Evolutionary conservation across 2,329 filamentous ascomycete species (phyloP), one percentile per base, ranked within the genome.

Genomic region (Aschersonia sp.): DNA sequence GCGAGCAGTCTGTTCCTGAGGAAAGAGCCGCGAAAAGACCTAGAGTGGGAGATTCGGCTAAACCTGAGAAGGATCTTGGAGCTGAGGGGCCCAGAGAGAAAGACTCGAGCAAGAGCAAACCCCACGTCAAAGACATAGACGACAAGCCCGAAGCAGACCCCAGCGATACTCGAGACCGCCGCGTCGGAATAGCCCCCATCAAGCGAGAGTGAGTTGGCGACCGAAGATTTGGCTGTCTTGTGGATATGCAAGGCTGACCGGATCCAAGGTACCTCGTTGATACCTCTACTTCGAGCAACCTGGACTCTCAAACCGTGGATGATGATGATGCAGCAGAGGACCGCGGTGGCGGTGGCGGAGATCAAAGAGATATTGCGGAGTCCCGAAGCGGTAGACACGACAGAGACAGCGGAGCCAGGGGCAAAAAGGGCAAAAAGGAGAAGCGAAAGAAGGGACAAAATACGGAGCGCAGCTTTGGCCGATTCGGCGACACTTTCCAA

Each of bases 391-490:
- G 75, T 46, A 75, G 78, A 53, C 76, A 81, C 58, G 75, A 75
- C 48, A 75, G 78, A 48, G 79, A 80, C 9, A 49, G 52, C 14
- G 54, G 56, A 42, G 51, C 46, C 60, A 62, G 60, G 55, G 62
- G 56, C 33, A 67, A 60, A 46, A 68, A 67, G 54, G 62, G 63
- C 42, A 71, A 69, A 60, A 69, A 63, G 48, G 61, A 61, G 47
- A 72, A 71, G 54, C 78, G 75, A 58, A 72, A 76, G 30, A 69
- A 67, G 54, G 69, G 69, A 10, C 88, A 95, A 65, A 96, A 97
- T 64, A 88, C 82, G 53, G 79, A 79, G 54, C 83, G 90, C 49
- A 77, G 76, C 42, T 96, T 92, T 61, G 88, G 88, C 46, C 79
- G 73, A 53, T 92, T 87, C 42, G 76, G 79, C 51, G 90, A 97